phyloP scores from a whole-genome alignment of 192 early-diverging fungal genomes.

The Entrophospora sp. region DNA sequence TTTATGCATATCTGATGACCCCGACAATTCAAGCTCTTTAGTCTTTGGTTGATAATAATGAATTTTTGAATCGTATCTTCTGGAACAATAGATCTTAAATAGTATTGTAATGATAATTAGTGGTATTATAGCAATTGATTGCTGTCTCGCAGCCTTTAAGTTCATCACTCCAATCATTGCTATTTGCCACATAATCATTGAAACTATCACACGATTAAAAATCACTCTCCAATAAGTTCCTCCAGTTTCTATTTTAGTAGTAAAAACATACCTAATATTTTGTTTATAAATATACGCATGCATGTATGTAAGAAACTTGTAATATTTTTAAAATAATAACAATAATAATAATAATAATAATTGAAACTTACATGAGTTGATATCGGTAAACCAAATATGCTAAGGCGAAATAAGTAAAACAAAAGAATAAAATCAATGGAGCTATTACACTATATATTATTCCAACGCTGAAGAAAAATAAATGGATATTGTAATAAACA shows the following conservation, averaged over 20 bases:
- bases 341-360: too few species aligned
- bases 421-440: slow-evolving; percentile 59
- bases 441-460: slow-evolving; percentile 64
- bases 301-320: too few species aligned
- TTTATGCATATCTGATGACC: too few species aligned
- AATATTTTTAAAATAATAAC: too few species aligned
- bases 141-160: slow-evolving; percentile 33
- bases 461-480: slow-evolving; percentile 66
- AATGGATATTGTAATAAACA: slow-evolving; percentile 53
- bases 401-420: slow-evolving; percentile 50
- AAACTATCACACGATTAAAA: slow-evolving; percentile 58
- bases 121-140: slow-evolving; percentile 42
- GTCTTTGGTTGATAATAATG: slow-evolving; percentile 40
- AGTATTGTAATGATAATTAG: slow-evolving; percentile 49
- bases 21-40: slow-evolving; percentile 16
- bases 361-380: slow-evolving; percentile 55
- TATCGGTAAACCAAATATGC: slow-evolving; percentile 66
- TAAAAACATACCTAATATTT: slow-evolving; percentile 64
- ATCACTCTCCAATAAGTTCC: slow-evolving; percentile 63
- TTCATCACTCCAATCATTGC: slow-evolving; percentile 56
- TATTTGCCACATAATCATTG: slow-evolving; percentile 59
- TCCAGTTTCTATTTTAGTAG: slow-evolving; percentile 59
- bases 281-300: too few species aligned
- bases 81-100: slow-evolving; percentile 40
- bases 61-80: slow-evolving; percentile 41